Base-by-base conservation (phyloP, 306 rosid genomes). In the Malus sylvestris region DNA sequence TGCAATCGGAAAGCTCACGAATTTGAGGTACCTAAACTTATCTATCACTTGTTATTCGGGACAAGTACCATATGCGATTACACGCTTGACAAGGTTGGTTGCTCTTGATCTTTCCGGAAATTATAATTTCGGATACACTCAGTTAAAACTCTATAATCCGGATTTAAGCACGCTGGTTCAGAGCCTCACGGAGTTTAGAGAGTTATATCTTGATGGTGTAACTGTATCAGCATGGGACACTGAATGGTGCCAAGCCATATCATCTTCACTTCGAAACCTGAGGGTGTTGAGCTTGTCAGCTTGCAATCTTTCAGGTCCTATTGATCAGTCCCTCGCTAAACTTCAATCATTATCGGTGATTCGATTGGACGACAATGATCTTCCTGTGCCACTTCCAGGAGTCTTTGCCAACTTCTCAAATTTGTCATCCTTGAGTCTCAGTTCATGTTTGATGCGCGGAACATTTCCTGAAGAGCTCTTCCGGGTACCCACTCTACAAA, bases 121-220 rank as follows among this genome's bases (percentile, higher is more conserved):
- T 42, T 9, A 42, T 9, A 0, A 42, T 2, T 10, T 3, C 46
- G 46, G 13, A 10, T 10, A 2, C 46, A 42, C 13, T 10, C 13
- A 42, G 2, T 61, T 81, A 19, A 19, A 68, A 29, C 79, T 78
- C 27, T 79, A 67, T 76, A 27, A 33, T 0, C 82, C 82, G 12
- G 29, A 80, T 65, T 82, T 87, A 42, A n/a, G 1, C 5, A 7
- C 4, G 44, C 52, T 85, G 0, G 2, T 78, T 65, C 63, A 51
- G 19, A 87, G 81, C 60, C 83, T 90, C 45, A 40, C 74, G 0
- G 20, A 75, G 6, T 65, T 91, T 49, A 30, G 12, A 16, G 78
- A 82, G n/a, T 60, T 93, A 10, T 14, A 45, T 79, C 73, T 93
- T 4, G 89, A 93, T 77, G 89, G 93, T 69, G 85, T 88, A 4